Base-by-base conservation (phyloP, 768 basidiomycete genomes). In the Tremella mesenterica region DNA sequence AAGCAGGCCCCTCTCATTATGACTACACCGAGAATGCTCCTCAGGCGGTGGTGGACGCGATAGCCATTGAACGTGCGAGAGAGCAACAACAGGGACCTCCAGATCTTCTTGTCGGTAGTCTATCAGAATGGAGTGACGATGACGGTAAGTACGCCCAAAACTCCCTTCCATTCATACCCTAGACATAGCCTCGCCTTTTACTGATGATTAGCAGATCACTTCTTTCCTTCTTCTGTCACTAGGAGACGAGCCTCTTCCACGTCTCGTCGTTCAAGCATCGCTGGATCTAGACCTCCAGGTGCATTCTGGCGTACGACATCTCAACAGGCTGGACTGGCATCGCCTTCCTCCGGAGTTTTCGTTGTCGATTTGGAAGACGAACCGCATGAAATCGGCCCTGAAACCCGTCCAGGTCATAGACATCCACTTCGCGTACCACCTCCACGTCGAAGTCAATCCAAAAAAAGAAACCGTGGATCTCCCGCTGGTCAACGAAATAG, bases 21-120 rank as follows among this genome's bases (percentile, higher is more conserved):
- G 69, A 65, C 34, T 67, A 65, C 57, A 68, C 57, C 34, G 65
- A 61, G 64, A 66, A 60, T 50, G 65, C 63, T 23, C 64, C 55
- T 23, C 61, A 64, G 34, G 62, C 56, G 12, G 59, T 58, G 44
- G 58, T 64, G 5, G 59, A 60, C 49, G 56, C 56, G 36, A 69
- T 59, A 26, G 59, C 56, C 21, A 63, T 59, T 9, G 58, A 63
- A 57, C 54, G 58, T 38, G 59, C 59, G 41, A 52, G 60, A 50
- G 64, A 71, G 52, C 58, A 64, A 4, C 66, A 64, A 23, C 69
- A 70, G 34, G 66, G 53, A 16, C 57, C 55, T 10, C 58, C 59
- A 52, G 73, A 56, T 59, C 65, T 61, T 64, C 70, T 54, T 59
- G 59, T 59, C 12, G 63, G 56, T 30, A 70, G 54, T 52, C 57